Base-by-base conservation (phyloP, 441 rosid species). In the Syzygium malaccense region DNA sequence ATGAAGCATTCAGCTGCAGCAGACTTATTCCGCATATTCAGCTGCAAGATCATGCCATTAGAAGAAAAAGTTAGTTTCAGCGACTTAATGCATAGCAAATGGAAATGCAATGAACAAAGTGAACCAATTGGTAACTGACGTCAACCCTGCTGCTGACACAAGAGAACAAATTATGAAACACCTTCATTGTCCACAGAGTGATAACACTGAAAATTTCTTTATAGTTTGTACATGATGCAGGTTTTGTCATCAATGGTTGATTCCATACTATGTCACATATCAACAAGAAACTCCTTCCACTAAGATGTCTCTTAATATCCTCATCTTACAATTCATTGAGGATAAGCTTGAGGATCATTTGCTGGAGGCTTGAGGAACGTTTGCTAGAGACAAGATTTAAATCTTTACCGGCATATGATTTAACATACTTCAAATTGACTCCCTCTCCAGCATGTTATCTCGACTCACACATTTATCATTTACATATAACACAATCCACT, bases 1-100 rank as follows among this genome's bases (percentile, higher is more conserved):
- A 95, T 88, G 90, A 91, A 97, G 95, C 99, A 97, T 91, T 98
- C 99, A 88, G 93, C 97, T 86, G 99, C 97, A 9, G 99, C 99
- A 92, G 98, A 97, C 92, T 95, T 98, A 87, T 98, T 98, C 95
- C 99, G 95, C 90, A 95, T 98, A 91, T 97, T 98, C 90, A 98
- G 92, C 99, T 97, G 96, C 94, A 92, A 90, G 85, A 91, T 88
- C 85, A 91, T 88, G 89, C 89, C 91, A 89, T 84, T 51, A 68
- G 62, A 57, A 80, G 55, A 66, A 78, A 86, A 58, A 90, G 78
- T 87, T 87, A 85, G 86, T 78, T 79, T 87, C 87, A 54, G 80
- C 89, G 64, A 89, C 37, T 54, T 85, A 85, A 78, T 55, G 80
- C 85, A 87, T 45, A 32, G 55, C 80, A 33, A 89, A 86, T 87